phyloP scores from a whole-genome alignment of 371 early-diverging fungal genomes.

The Rhizopus stolonifer region DNA sequence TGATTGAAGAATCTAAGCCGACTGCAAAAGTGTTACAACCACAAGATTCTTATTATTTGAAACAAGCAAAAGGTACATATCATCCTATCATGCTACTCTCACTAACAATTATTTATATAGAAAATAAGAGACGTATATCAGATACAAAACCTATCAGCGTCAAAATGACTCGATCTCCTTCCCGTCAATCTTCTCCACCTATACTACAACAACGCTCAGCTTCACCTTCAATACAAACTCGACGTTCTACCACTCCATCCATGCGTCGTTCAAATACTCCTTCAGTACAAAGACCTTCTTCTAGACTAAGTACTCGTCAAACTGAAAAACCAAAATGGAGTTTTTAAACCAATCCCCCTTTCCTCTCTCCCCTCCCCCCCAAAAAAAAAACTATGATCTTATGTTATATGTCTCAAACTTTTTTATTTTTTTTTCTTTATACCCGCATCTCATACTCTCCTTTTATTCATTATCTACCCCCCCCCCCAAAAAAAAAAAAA shows the following conservation, averaged over 20 bases:
- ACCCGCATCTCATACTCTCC: too few relatives aligned
- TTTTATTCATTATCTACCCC: too few relatives aligned
- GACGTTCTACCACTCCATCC: constrained; percentile 11
- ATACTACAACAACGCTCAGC: constrained; percentile 12
- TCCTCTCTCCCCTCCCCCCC: too few relatives aligned
- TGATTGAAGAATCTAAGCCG: constrained; percentile 26
- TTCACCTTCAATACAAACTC: constrained; percentile 16
- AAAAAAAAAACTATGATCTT: too few relatives aligned
- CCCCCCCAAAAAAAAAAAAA: too few relatives aligned
- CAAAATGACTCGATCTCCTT: constrained; percentile 15
- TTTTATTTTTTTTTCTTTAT: too few relatives aligned
- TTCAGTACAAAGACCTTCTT: constrained; percentile 17
- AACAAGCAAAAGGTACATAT: constrained; percentile 14
- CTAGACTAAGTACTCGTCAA: constrained; percentile 9
- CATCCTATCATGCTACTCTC: constrained; percentile 2
- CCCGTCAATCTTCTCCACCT: constrained; percentile 28
- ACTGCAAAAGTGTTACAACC: constrained; percentile 27
- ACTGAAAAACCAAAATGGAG: constrained; percentile 30
- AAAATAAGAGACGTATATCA: constrained; percentile 15
- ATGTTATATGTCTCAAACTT: too few relatives aligned
- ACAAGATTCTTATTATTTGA: neutral
- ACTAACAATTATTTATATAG: neutral
- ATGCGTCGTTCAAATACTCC: neutral
- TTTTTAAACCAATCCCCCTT: too few relatives aligned
- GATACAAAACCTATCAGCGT: constrained; percentile 16